Evolutionary conservation across 78 protist genomes (phyloP), one percentile per base, ranked within the genome.

Genomic region (Dictyostelium citrinum): DNA sequence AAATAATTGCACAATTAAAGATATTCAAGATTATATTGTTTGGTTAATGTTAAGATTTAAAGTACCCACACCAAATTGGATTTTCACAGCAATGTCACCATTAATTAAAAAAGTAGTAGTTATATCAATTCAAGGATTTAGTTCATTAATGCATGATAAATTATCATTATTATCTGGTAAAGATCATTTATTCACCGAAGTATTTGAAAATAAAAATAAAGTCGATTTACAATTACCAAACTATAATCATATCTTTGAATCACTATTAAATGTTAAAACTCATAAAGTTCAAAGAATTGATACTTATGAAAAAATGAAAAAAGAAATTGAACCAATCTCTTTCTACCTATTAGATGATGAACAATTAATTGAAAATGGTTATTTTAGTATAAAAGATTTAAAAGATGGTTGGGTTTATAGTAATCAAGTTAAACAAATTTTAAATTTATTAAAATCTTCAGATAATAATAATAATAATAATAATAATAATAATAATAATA

Each of bases 281-380:
- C 43, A 61, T 35, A 29, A 58, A 31, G 39, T 12, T 37, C 39
- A 17, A 22, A 24, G 29, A 67, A 11, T 17, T 24, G 78, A 29
- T 45, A 27, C 5, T 55, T 22, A n/a, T 27, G 46, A 64, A 64
- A 24, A 11, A 64, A 46, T 45, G 46, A 83, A 35, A 16, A 83
- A 49, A 39, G 68, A 79, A 55, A 64, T 85, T 29, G 85, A 91
- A 72, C 90, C 84, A 29, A 64, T 20, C 1, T 55, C 84, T 12
- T 46, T n/a, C 14, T 91, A 91, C 61, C 16, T 91, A 7, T 37
- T 91, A 11, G 43, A 67, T 14, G 90, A 91, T 12, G 55, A 78
- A 24, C 84, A 91, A 17, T 43, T 91, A 22, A 80, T 84, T 51
- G 91, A 72, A 43, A 81, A 81, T 72, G 91, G 91, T 7, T 91